Base-by-base conservation (phyloP, 73 alveolate genomes). In the Paramecium caudatum region DNA sequence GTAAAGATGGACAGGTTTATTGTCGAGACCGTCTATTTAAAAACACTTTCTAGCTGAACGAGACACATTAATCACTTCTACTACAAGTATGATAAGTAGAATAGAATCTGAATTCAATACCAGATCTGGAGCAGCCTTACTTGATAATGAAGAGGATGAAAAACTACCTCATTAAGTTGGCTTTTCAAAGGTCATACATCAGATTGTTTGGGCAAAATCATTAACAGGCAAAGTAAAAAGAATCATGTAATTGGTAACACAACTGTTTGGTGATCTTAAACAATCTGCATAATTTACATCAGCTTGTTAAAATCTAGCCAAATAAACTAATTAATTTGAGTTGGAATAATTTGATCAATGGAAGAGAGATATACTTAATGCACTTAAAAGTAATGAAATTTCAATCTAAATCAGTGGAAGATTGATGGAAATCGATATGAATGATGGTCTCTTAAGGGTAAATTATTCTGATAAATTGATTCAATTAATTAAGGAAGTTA, bases 371-470 rank as follows among this genome's bases (percentile, higher is more conserved):
- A 88, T 92, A 55, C 90, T 69, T 12, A 45, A 61, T n/a, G 61
- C 91, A 12, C 41, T 95, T 82, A 82, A 90, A 23, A 48, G 83
- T 8, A 92, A 94, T 25, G 90, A 94, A 68, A 82, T 91, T 12
- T 93, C 92, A 23, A 55, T 94, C 19, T 88, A 94, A 61, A 92
- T 95, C 90, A 88, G 93, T n/a, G 98, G 98, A 3, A 93, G 84
- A 92, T 78, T 96, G 37, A 96, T 98, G 94, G 99, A 97, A 85
- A 93, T 98, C 32, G 99, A 98, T 94, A 87, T 92, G 85, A 93
- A 95, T 27, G 94, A 98, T 82, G 99, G 99, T 16, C 62, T 98
- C 32, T 92, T 98, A 16, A 96, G 96, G 87, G 99, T 98, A 47
- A 95, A 96, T 85, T 97, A 96, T 93, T 93, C 98, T 39, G 99